phyloP scores from a whole-genome alignment of 2,329 filamentous ascomycete genomes.

The Bipolaris zeicola region DNA sequence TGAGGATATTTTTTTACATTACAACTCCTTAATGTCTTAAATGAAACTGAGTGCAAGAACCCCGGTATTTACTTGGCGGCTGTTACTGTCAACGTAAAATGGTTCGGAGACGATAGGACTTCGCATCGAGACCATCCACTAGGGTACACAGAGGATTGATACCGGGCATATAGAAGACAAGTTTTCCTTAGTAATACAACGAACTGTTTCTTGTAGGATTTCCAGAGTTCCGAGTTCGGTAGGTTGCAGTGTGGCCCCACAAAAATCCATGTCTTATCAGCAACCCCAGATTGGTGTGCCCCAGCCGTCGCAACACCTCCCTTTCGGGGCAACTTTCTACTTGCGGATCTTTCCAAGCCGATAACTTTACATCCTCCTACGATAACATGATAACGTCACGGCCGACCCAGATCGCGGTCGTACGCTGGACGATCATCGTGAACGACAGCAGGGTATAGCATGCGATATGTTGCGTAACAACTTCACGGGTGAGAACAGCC shows the following conservation, averaged over 20 bases:
- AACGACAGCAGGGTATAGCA: neutral
- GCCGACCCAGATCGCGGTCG: neutral
- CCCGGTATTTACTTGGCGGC: neutral
- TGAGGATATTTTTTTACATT: no score
- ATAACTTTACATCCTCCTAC: neutral
- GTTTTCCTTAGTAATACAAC: neutral
- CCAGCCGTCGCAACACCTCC: neutral
- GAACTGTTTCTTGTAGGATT: neutral
- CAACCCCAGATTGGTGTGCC: slow-evolving; percentile 8
- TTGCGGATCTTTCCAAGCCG: slow-evolving; percentile 11
- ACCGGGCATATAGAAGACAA: neutral
- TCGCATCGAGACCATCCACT: neutral
- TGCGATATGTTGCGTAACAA: slow-evolving; percentile 2
- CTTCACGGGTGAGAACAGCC: slow-evolving; percentile 3
- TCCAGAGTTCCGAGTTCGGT: slow-evolving; percentile 1
- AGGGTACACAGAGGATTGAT: neutral
- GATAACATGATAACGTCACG: slow-evolving; percentile 9
- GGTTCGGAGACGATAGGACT: neutral
- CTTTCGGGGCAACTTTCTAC: slow-evolving; percentile 2
- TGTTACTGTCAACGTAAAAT: neutral
- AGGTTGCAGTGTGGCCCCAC: slow-evolving; percentile 3
- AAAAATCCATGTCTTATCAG: slow-evolving; percentile 12
- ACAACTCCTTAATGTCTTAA: neutral
- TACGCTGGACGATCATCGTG: neutral
- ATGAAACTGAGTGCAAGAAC: neutral